Evolutionary conservation across 2,329 filamentous ascomycete genomes (phyloP), one percentile per base, ranked within the genome.

Genomic region (Alternaria alternata): DNA sequence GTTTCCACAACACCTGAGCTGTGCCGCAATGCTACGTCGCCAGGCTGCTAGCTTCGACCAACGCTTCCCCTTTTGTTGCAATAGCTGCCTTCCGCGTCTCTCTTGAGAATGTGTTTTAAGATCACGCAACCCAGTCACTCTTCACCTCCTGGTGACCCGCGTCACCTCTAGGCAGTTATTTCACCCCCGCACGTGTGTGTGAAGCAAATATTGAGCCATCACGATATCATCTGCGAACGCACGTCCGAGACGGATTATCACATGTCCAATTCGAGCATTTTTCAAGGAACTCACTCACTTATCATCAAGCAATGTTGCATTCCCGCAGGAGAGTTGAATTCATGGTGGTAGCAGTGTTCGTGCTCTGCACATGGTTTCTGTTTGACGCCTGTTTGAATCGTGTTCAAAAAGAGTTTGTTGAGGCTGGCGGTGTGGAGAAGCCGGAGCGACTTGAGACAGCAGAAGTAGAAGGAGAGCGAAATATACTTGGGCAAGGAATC

Each of bases 301-400:
- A 22, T 9, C 20, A 53, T 56, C 47, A 7, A 57, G 36, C 51
- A 36, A 66, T 61, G 41, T 62, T 67, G 52, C 62, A 32, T 47
- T 62, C 30, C 34, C 55, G 36, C 34, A 65, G 58, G 24, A 61
- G 54, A 38, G 46, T 67, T 20, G 66, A 59, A 44, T 59, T 54
- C 8, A 18, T 56, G 11, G 59, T 65, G 44, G 42, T 65, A 39
- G 60, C 58, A 51, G 57, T 65, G n/a, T 61, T 65, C 26, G 5
- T 65, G 8, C 58, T 68, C 30, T 63, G 62, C 54, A 38, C 44
- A 44, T 67, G 60, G 59, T 59, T 61, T 9, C 51, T 68, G 42
- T 65, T 68, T 24, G 51, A 62, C 46, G 42, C 56, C 36, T 51
- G 59, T 6, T 65, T 68, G 38, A 55, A 64, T 42, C 36, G 18